Base-by-base conservation (phyloP, 495 filamentous ascomycete genomes). In the Penicillium lividum region DNA sequence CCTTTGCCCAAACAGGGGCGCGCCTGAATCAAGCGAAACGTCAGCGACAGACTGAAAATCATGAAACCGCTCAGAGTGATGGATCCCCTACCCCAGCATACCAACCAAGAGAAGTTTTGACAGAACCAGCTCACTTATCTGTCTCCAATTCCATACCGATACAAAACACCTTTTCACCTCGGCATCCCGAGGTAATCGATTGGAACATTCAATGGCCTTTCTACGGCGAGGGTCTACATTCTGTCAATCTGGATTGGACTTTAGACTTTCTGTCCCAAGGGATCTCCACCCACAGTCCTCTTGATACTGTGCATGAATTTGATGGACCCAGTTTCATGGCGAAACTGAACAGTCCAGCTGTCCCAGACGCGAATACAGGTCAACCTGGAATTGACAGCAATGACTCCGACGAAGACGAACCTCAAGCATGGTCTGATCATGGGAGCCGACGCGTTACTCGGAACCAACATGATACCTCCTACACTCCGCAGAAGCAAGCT, bases 171-270 rank as follows among this genome's bases (percentile, higher is more conserved):
- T 31, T 7, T 7, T 31, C 30, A 4, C 7, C 4, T 31, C 7
- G 27, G 22, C 47, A 42, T 28, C n/a, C 42, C 4, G 42, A 29
- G n/a, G 25, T 46, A 33, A 4, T 38, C 33, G 40, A 51, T 5
- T 52, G 28, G 49, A 44, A 46, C 27, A 46, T 51, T 3, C 51
- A 54, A 10, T 53, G 47, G 38, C 56, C 42, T 7, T 58, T 58
- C 49, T 58, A 53, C 40, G 48, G 49, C 10, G 56, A 58, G 28
- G 49, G 48, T 0, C 43, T 52, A 16, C 29, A 52, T 9, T 34
- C 53, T 46, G 34, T 48, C 25, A 52, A 53, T 18, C 22, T 58
- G 9, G 56, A 51, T 36, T 58, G 56, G 56, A 53, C 51, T 16
- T 46, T 58, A 31, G 56, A 58, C 18, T 54, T 54, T 44, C 16